Evolutionary conservation across 2,329 filamentous ascomycete species (phyloP), one percentile per base, ranked within the genome.

Genomic region (Penicillium rolfsii): DNA sequence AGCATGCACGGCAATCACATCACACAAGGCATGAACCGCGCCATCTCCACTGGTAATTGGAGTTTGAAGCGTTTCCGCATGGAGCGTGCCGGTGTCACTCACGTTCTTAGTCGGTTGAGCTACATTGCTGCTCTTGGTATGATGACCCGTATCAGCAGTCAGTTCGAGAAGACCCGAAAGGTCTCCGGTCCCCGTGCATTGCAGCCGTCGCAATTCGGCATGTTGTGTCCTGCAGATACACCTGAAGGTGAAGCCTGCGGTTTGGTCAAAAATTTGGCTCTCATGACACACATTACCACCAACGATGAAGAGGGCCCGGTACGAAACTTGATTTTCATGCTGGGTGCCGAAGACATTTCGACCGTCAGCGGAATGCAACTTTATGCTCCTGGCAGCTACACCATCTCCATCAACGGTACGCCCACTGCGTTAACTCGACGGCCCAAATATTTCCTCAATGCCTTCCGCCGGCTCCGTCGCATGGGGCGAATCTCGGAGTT

Each of bases 231-330:
- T 0, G 96, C 95, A 11, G 95, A 99, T 82, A 99, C 95, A 0
- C 95, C 95, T 6, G 95, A 99, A 88, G 95, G 95, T 79, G 95
- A 99, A 81, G 93, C 95, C 11, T 99, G 95, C 80, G 95, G 95
- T 83, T 80, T 99, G 59, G 93, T 99, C 69, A 99, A 99, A 83
- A 99, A 99, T 73, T 79, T 99, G 81, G 95, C 95, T 8, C 83
- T 99, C 59, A 99, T 99, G 95, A 99, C 96, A 55, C 96, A 99
- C 73, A 98, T 99, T 69, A 99, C 95, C 0, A 99, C 95, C 1
- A 92, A 97, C 65, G 92, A 96, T 59, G 93, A 97, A 59, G 95
- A 98, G 74, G 91, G 88, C 19, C 93, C 95, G 0, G 91, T 99
- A 16, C 89, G 89, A 70, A 89, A 91, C 70, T 87, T 96, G 74